Base-by-base conservation (phyloP, 441 rosid genomes). In the Brassica hybrid region DNA sequence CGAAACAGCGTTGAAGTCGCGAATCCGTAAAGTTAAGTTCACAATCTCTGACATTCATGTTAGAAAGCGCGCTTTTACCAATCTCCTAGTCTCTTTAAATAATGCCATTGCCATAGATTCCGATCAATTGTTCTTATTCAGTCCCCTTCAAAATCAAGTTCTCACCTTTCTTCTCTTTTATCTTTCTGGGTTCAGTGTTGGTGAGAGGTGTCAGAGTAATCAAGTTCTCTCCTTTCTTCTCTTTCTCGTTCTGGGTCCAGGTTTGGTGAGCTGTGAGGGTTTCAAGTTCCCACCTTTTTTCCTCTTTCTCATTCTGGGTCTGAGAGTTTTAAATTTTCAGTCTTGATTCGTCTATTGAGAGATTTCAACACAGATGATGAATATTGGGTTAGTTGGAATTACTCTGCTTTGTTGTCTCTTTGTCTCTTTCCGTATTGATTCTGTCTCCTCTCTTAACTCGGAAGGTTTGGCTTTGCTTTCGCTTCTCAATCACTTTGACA, bases 381-480 rank as follows among this genome's bases (percentile, higher is more conserved):
- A 23, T 76, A 65, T 72, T 62, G 57, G 54, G 67, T 76, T 72
- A 27, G n/a, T 63, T 21, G 25, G 25, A 59, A 71, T 76, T 11
- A 10, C 36, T 60, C 64, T 76, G 5, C 56, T 80, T 67, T 80
- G 41, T 11, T 76, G 3, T 57, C 50, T 80, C 67, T 80, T 54
- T 62, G 12, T 62, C 74, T 54, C 4, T 36, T 17, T 13, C 60
- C 61, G 21, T 57, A 0, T 63, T 7, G 71, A 1, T 25, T 0
- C 68, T 63, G 83, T 67, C 32, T 80, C 75, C 54, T 79, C 73
- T 76, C 71, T 86, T 60, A 85, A 76, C 77, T 50, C 82, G 32
- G 89, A 88, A 62, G 95, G 91, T 18, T 23, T 72, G 43, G 58
- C 85, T 69, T 82, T 92, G 19, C 80, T 87, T 34, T 89, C 94